phyloP scores from a whole-genome alignment of 169 alveolate species.

The Sarcocystis neurona region DNA sequence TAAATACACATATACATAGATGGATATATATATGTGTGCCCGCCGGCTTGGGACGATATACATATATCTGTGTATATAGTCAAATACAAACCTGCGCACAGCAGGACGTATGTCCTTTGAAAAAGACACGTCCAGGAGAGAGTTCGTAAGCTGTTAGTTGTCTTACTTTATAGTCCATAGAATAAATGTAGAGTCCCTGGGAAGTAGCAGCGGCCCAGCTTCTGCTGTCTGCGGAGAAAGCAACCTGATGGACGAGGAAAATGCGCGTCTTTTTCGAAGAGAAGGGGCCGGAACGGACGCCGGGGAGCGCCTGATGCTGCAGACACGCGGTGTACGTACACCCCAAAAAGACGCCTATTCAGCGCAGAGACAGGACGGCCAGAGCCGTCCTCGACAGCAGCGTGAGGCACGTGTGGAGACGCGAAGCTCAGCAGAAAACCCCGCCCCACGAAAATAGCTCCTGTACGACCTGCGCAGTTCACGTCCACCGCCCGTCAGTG shows the following conservation, averaged over 20 bases:
- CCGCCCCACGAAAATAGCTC: no score
- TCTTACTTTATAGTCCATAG: conserved; percentile 58
- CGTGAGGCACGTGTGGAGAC: no score
- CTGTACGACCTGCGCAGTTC: no score
- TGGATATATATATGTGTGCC: no score
- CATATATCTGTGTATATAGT: neutral
- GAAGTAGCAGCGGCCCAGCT: conserved; percentile 76
- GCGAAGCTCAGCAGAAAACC: no score
- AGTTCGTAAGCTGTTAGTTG: conserved; percentile 45
- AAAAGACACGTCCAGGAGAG: neutral
- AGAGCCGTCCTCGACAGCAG: no score
- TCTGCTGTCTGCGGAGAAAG: conserved; percentile 69
- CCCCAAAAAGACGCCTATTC: no score
- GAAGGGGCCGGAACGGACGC: conserved; percentile 64
- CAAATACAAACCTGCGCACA: neutral
- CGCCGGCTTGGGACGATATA: no score
- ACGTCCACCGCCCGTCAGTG: no score
- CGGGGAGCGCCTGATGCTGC: conserved; percentile 70
- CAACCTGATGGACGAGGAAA: conserved; percentile 62
- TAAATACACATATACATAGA: no score
- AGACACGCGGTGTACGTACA: no score
- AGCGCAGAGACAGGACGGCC: no score
- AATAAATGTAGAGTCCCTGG: conserved; percentile 69
- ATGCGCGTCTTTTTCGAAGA: conserved; percentile 42
- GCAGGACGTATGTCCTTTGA: neutral